Conservation (phyloP, 2,329 filamentous ascomycete genomes). For the Fusarium temperatum region DNA sequence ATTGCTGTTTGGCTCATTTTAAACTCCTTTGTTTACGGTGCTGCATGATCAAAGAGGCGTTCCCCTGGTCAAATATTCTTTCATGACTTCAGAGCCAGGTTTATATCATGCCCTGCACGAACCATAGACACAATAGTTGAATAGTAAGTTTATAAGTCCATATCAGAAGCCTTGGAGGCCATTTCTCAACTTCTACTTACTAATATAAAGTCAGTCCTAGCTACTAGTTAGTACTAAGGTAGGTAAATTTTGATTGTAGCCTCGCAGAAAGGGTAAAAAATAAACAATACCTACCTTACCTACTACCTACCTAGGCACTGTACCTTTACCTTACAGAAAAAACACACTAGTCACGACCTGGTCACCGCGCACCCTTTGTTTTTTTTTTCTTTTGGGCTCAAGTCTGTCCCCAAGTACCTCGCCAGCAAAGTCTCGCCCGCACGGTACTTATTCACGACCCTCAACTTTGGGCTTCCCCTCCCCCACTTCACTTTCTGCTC, state of each 20-base stretch:
- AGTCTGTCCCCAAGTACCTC: conserved; percentile 18
- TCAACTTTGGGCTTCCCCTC: conserved; percentile 38
- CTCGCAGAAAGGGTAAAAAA: not conserved
- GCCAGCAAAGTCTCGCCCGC: conserved; percentile 2
- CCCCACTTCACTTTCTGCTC: conserved; percentile 40
- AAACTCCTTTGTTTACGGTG: not conserved
- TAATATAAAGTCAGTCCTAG: not conserved
- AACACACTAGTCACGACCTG: conserved; percentile 23
- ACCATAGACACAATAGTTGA: not conserved
- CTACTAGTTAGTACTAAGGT: too few species aligned
- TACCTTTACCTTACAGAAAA: conserved; percentile 9
- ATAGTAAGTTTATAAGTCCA: not conserved
- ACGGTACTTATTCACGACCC: conserved; percentile 19
- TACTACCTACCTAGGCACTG: not conserved
- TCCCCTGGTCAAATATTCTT: not conserved
- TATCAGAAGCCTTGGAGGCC: not conserved
- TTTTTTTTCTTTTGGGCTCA: conserved; percentile 28
- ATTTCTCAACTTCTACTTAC: not conserved
- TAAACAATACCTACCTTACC: not conserved
- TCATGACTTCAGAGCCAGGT: not conserved
- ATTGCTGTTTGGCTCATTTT: not conserved
- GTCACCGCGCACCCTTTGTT: conserved; percentile 34
- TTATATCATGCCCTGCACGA: not conserved
- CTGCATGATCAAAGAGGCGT: not conserved
- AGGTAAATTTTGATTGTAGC: not conserved